Conservation (phyloP, 2,329 filamentous ascomycete species). For the Myotisia sp. region DNA sequence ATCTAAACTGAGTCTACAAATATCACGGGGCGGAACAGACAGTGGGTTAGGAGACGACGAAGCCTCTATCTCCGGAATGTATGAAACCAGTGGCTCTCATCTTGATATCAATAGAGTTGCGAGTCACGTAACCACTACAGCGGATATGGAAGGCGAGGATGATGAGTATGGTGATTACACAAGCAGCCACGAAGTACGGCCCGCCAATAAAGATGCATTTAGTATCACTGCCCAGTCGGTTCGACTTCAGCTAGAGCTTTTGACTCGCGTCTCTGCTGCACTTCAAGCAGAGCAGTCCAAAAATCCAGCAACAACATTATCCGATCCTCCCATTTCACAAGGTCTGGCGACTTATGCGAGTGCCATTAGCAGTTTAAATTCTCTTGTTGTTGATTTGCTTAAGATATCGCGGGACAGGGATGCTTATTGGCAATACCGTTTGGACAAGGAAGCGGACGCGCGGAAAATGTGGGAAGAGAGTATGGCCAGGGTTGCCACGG, state of each 20-base stretch:
- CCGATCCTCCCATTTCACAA: slow-evolving; percentile 60
- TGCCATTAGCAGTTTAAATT: slow-evolving; percentile 74
- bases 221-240: slow-evolving; percentile 95
- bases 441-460: slow-evolving; percentile 83
- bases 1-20: slow-evolving; percentile 36
- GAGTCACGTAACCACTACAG: slow-evolving; percentile 36
- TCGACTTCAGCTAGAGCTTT: slow-evolving; percentile 78
- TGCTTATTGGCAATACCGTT: slow-evolving; percentile 88
- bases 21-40: slow-evolving; percentile 34
- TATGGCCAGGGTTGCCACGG: slow-evolving; percentile 89
- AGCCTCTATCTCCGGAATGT: slow-evolving; percentile 37
- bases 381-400: slow-evolving; percentile 69
- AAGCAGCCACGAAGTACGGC: slow-evolving; percentile 58
- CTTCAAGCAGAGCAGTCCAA: slow-evolving; percentile 56
- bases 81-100: slow-evolving; percentile 41
- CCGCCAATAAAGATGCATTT: slow-evolving; percentile 70
- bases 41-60: slow-evolving; percentile 41
- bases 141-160: slow-evolving; percentile 47
- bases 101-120: slow-evolving; percentile 36
- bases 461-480: slow-evolving; percentile 97
- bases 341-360: slow-evolving; percentile 76
- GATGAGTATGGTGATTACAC: slow-evolving; percentile 66
- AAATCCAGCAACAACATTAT: slow-evolving; percentile 58
- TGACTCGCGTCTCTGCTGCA: slow-evolving; percentile 73
- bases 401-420: slow-evolving; percentile 90